These are phyloP conservation scores for Veloboletus limbatus DNA, from an alignment of 1,284 basidiomycete genomes.

Conservation along the genomic window DNA sequence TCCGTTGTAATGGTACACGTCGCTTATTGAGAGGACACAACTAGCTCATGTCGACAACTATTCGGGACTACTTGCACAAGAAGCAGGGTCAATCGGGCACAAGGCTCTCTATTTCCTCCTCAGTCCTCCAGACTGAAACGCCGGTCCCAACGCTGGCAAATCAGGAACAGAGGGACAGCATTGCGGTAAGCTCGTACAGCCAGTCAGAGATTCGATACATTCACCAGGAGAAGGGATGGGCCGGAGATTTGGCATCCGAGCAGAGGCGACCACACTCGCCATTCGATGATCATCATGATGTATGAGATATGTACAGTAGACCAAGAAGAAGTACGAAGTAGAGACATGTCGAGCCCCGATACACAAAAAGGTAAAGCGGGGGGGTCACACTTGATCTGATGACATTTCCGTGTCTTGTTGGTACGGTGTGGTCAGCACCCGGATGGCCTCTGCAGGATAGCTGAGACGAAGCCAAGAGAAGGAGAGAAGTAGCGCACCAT, in stretches of 20 bases:
- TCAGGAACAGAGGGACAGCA: constrained; percentile 32
- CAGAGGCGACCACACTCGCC: constrained; percentile 28
- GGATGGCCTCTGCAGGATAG: constrained; percentile 23
- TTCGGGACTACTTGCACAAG: constrained; percentile 70
- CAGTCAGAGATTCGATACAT: constrained; percentile 33
- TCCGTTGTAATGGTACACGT: not conserved
- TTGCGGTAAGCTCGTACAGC: constrained; percentile 33
- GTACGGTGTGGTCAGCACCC: constrained; percentile 24
- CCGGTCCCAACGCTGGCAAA: constrained; percentile 34
- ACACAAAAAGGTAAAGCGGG: not conserved
- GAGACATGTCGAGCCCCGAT: not conserved
- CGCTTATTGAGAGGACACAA: constrained; percentile 4
- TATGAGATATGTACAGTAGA: constrained; percentile 24
- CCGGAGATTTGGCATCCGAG: constrained; percentile 27
- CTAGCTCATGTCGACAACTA: constrained; percentile 61
- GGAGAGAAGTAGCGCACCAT: constrained; percentile 47
- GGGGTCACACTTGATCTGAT: constrained; percentile 25
- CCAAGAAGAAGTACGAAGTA: not conserved
- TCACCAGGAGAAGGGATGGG: constrained; percentile 33
- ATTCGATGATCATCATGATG: constrained; percentile 32
- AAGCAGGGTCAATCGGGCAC: constrained; percentile 39
- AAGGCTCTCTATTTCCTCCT: constrained; percentile 27
- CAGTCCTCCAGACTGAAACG: constrained; percentile 30
- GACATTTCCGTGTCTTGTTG: constrained; percentile 23
- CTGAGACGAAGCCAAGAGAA: constrained; percentile 16